Base-by-base conservation (phyloP, 352 stramenopile genomes). In the Phytophthora hibernalis region DNA sequence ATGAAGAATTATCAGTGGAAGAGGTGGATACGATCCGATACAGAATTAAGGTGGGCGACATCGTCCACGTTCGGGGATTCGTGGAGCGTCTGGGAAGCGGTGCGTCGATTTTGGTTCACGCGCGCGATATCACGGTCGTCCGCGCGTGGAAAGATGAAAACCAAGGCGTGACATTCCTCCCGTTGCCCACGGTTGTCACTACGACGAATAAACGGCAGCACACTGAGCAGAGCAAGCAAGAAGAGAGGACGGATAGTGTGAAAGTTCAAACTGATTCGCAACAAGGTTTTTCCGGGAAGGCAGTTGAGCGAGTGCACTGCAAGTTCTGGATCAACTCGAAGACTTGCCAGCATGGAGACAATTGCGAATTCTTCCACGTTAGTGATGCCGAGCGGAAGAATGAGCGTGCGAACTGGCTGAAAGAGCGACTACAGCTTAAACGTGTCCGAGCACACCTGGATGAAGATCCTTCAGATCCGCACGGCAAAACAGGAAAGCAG, bases 311-410 rank as follows among this genome's bases (percentile, higher is more conserved):
- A 35, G 50, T 63, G 30, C 79, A 90, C 37, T 93, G 87, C 75
- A 93, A 95, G 57, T 92, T 90, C 68, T 93, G 85, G 83, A 91
- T 95, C 70, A 95, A 93, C 68, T 91, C 85, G 30, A 81, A 79
- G 22, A 77, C 73, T 22, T 93, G 87, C 58, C 84, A 93, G 47
- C 70, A 82, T 22, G 82, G 87, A 15, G 75, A 88, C 57, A 75
- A 81, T 13, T 95, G 87, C 54, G 78, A 84, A 60, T 81, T 89
- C 33, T 80, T 78, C 31, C 87, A 95, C 52, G 83, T 82, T 11
- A 65, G 55, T 5, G 52, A 79, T 26, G 42, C 69, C 1, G 80
- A 90, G 16, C 59, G 83, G 9, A 91, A 92, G 33, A 61, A 5
- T 1, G 79, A 75, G 24, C 82, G 77, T 3, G 79, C 79, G 15